Base-by-base conservation (phyloP, 371 early-diverging fungal species). In the Blakeslea trispora region DNA sequence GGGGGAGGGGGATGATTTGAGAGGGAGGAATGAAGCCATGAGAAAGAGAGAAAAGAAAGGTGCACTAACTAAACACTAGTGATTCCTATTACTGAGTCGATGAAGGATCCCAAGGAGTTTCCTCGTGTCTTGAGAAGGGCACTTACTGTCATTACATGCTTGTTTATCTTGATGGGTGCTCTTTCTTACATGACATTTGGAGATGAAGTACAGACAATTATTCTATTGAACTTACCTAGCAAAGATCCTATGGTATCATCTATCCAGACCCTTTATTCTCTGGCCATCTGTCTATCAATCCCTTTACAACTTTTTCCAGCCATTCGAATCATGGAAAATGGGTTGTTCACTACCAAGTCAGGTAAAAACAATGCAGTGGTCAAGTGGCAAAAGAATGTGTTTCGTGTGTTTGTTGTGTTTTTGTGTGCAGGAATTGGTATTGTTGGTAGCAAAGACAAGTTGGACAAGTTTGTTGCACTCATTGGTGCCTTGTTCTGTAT, bases 331-430 rank as follows among this genome's bases (percentile, higher is more conserved):
- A 82, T 91, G 76, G 95, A 95, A 66, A 82, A 84, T 45, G 84
- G 84, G 3, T 39, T 87, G 24, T 85, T 87, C 40, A 80, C 83
- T 8, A 73, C 76, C n/a, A 76, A 81, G 44, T 81, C 83, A 4
- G 89, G 89, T 46, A 88, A 88, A 59, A 74, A 81, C 47, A 77
- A 82, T 53, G 72, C 69, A 8, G 51, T 83, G 39, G 88, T 91
- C 54, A 94, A 94, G 68, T 92, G 92, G 93, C 89, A 90, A 64
- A 94, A 94, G 82, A 94, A 94, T 68, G 73, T 85, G 47, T 91
- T 89, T 72, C 79, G 94, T 14, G 77, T 84, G 15, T 59, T 80
- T 17, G 69, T 91, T 31, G 83, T 87, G 11, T 61, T 83, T 34
- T 49, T 76, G 19, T 85, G 91, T 57, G 93, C 85, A 8, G 72